Evolutionary conservation across 108 stramenopile species (phyloP), one percentile per base, ranked within the genome.

Genomic region (Cyclostephanos invisitatus): DNA sequence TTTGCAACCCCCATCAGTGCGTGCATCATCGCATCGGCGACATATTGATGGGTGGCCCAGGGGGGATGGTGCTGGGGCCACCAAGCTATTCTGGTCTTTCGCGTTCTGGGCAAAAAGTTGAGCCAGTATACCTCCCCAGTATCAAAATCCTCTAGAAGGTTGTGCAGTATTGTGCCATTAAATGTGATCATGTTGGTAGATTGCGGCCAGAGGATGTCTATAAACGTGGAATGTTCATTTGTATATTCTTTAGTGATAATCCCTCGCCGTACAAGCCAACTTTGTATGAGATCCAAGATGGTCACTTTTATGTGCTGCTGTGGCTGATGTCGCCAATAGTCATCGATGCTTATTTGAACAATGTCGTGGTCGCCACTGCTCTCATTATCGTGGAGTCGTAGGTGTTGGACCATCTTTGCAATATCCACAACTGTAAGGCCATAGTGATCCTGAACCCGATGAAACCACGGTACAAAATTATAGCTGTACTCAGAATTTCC

Each of bases 1-100:
- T 32, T 25, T 14, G 46, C 53, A 8, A 64, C 40, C 11, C 51
- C 9, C 40, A 72, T 18, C 54, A 72, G 51, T 17, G 62, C 40
- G 29, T 46, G 62, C 17, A 64, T 25, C 12, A 72, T 62, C 38
- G 72, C 12, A 54, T 72, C 72, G 3, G 72, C 72, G 27, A 72
- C 72, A 51, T 72, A 72, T 50, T 72, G 72, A 38, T 72, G 72
- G 24, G 72, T 72, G 3, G 62, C 15, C 72, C 72, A 72, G 14
- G 72, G 62, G 42, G 72, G 72, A 42, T 72, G 72, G 28, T 62
- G 44, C 10, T 20, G 14, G 11, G 72, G 72, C 20, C 64, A 72
- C 27, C 55, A 53, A 5, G 72, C 72, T 14, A 3, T 0, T 18
- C 46, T 64, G 9, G 72, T 72, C 42, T 72, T 72, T 8, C 25